A percentile compares a stretch with the other conserved stretches of the same genome.
phyloP scores from a whole-genome alignment of 164 flowering plant species.

The Houttuynia cordata region DNA sequence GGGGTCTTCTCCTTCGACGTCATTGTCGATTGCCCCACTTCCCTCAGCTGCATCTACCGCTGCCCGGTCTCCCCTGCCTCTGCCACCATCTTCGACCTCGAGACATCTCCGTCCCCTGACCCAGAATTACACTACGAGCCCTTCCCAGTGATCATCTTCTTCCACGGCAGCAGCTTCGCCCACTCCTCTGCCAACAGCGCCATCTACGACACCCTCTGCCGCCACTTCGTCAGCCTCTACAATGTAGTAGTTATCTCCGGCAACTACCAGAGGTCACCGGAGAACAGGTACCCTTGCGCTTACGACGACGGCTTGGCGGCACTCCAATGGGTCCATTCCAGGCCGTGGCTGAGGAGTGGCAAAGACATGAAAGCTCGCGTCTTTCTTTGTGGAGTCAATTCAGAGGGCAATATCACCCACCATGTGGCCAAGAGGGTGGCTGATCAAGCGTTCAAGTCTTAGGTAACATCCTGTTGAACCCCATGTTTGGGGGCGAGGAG shows the following conservation, averaged over 20 bases:
- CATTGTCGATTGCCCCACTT: no score
- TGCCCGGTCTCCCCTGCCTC: no score
- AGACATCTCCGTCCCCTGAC: no score
- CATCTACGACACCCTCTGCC: conserved; percentile 64
- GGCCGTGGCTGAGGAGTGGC: no score
- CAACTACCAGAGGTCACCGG: conserved; percentile 72
- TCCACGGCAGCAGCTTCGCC: no score
- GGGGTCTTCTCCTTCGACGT: no score
- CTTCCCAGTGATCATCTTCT: conserved; percentile 66
- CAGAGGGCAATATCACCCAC: conserved; percentile 71
- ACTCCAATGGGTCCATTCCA: conserved; percentile 58
- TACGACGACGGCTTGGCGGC: conserved; percentile 85
- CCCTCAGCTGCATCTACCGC: no score
- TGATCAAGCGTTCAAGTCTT: conserved; percentile 41
- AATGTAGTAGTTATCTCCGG: conserved; percentile 71
- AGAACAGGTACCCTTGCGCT: conserved; percentile 58
- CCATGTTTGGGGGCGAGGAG: conserved; percentile 70
- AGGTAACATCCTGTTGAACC: conserved; percentile 57
- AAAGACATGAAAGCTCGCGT: no score
- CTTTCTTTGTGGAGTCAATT: conserved; percentile 76
- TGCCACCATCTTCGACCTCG: no score
- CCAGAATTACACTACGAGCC: no score
- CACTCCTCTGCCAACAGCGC: no score
- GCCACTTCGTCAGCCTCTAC: conserved; percentile 51
- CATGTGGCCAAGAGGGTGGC: conserved; percentile 44